Percentiles rank a stretch among this genome's conserved stretches.
phyloP scores from a whole-genome alignment of 208 protist genomes.

The Leishmania braziliensis region DNA sequence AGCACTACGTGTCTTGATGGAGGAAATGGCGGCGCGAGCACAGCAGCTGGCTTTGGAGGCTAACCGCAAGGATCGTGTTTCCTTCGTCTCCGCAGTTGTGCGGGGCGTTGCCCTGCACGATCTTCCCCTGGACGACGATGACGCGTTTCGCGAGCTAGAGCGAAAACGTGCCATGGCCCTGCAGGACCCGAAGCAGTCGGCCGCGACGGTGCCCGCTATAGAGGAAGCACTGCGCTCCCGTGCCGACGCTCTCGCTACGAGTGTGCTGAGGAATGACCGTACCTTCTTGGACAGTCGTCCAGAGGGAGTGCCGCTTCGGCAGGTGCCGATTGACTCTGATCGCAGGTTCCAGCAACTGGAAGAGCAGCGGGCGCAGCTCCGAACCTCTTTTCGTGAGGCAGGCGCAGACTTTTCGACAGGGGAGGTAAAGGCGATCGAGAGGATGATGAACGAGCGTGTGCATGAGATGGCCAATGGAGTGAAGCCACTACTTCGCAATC shows the following conservation, averaged over 20 bases:
- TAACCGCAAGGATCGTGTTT: slow-evolving; percentile 43
- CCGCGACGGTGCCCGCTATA: slow-evolving; percentile 17
- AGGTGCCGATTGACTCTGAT: slow-evolving; percentile 57
- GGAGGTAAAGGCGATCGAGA: slow-evolving; percentile 49
- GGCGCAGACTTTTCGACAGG: slow-evolving; percentile 6
- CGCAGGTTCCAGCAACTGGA: slow-evolving; percentile 52
- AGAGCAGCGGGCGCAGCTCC: slow-evolving; percentile 47
- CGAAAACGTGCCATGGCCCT: slow-evolving; percentile 29
- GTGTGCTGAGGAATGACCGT: slow-evolving; percentile 46
- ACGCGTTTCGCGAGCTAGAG: slow-evolving; percentile 61
- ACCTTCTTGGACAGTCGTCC: slow-evolving; percentile 47
- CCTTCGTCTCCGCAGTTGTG: slow-evolving; percentile 39
- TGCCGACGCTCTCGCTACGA: slow-evolving; percentile 41
- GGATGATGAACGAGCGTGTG: slow-evolving; percentile 57
- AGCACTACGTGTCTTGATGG: slow-evolving; percentile 33
- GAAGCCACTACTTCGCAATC: slow-evolving; percentile 45
- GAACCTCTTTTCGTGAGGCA: slow-evolving; percentile 36
- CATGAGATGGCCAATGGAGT: slow-evolving; percentile 48
- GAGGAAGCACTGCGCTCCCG: slow-evolving; percentile 54
- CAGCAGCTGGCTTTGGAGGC: slow-evolving; percentile 50
- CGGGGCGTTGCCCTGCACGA: slow-evolving; percentile 52
- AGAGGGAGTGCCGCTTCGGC: slow-evolving; percentile 57
- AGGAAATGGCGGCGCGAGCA: slow-evolving; percentile 47
- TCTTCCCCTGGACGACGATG: slow-evolving; percentile 58
- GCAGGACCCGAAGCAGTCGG: slow-evolving; percentile 26